Percentiles rank a stretch among this genome's conserved stretches.
Conservation (phyloP, 2,329 filamentous ascomycete genomes). For the Xylariaceae sp. region DNA sequence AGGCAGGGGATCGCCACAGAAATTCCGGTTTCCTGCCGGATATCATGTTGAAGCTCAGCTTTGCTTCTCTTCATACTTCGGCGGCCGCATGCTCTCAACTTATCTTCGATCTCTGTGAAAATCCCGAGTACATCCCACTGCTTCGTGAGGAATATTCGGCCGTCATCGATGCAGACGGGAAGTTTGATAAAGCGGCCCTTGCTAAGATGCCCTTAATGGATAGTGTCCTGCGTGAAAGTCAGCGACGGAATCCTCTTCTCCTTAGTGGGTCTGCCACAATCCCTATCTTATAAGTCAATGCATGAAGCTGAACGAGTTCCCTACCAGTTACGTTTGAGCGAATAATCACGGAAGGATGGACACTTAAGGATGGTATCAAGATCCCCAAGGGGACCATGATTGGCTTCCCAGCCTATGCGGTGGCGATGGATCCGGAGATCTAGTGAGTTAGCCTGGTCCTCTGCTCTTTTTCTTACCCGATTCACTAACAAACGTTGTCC, state of each 20-base stretch:
- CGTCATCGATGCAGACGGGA: not conserved
- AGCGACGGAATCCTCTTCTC: not conserved
- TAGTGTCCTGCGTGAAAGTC: not conserved
- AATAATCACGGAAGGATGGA: not conserved
- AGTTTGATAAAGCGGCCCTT: not conserved
- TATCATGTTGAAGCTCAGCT: not conserved
- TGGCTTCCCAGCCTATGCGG: conserved; percentile 1
- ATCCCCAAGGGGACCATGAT: not conserved
- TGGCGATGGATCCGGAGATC: conserved; percentile 10
- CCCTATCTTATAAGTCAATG: not conserved
- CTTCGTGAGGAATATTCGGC: not conserved
- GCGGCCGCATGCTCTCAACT: not conserved
- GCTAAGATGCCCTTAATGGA: not conserved
- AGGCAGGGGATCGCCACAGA: not conserved
- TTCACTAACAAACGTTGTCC: no score
- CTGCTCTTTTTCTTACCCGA: no score
- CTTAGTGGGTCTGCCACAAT: not conserved
- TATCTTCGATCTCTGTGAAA: not conserved
- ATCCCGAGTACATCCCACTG: not conserved
- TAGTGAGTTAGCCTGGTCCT: not conserved
- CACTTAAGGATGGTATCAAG: not conserved
- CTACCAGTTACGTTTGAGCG: not conserved
- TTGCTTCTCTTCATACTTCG: not conserved
- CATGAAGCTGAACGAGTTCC: not conserved
- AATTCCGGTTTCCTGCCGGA: not conserved